Base-by-base conservation (phyloP, 208 protist species). In the Trypanosoma conorhini region DNA sequence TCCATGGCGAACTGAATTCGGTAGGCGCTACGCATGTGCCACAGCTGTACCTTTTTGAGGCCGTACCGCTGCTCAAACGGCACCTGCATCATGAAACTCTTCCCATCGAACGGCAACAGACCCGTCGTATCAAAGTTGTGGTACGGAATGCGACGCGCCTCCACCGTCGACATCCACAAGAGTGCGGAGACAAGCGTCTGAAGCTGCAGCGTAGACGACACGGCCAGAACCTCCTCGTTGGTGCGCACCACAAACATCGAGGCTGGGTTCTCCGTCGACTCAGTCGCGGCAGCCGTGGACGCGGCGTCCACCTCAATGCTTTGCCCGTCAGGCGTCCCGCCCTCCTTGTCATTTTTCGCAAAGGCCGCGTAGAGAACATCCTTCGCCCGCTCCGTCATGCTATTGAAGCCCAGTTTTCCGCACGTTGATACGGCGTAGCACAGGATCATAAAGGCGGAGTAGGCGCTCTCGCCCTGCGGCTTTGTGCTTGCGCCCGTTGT, bases 401-500 rank as follows among this genome's bases (percentile, higher is more conserved):
- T 42, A 12, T 55, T 78, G 70, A 80, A 77, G 0, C 76, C 71
- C 15, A 89, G 63, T 66, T 71, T 79, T 1, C 80, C 77, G 62
- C 83, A 80, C 33, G 61, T 70, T 0, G 77, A 79, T 10, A 78
- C 67, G 31, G 77, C 83, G 67, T 83, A 85, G 66, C 85, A 82
- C 88, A 83, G 91, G 48, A 93, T 72, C 74, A 93, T 85, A 59
- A 77, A 55, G 40, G 68, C 38, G 50, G 74, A 83, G 74, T 72
- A 89, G 31, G 33, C 71, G 59, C 17, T 79, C 55, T 66, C 68
- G 61, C 57, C 72, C n/a, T 74, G 35, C 50, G 35, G 31, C 59
- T 31, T 65, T 59, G 73, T 79, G 56, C 59, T 73, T n/a, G 69
- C 68, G 60, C 22, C 31, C 51, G 17, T 54, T 60, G 24, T 66